phyloP scores from a whole-genome alignment of 2,329 filamentous ascomycete species.

The Aspergillus fijiensis region DNA sequence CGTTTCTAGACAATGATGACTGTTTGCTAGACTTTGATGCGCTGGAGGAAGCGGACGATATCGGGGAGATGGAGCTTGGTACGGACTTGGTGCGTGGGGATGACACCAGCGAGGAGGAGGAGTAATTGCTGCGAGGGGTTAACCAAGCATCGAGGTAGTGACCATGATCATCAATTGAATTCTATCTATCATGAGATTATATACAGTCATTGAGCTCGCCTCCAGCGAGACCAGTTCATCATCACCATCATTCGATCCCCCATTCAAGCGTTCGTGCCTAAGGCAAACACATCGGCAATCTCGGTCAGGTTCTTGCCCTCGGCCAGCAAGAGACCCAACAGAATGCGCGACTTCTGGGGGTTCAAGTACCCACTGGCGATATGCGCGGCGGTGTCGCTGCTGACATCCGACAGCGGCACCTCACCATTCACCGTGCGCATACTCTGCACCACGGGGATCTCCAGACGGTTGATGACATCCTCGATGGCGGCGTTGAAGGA shows the following conservation, averaged over 20 bases:
- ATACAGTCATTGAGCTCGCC: background rate
- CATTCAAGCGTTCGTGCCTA: background rate
- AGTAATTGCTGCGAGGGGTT: background rate
- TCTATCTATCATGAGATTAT: background rate
- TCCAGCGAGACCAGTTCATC: background rate
- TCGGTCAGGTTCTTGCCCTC: conserved; percentile 14
- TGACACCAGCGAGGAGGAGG: background rate
- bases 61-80: background rate
- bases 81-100: background rate
- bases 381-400: conserved; percentile 20
- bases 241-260: background rate
- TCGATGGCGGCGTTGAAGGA: conserved; percentile 18
- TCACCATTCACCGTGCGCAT: conserved; percentile 28
- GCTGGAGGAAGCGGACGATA: background rate
- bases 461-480: conserved; percentile 16
- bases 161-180: background rate
- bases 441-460: conserved; percentile 25
- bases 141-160: no score
- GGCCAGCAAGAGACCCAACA: conserved; percentile 20
- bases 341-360: conserved; percentile 19
- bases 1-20: background rate
- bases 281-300: conserved; percentile 14
- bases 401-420: conserved; percentile 21
- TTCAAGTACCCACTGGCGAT: conserved; percentile 26
- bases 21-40: background rate